phyloP scores from a whole-genome alignment of 176 grass and related monocot species.

The Musa beccarii region DNA sequence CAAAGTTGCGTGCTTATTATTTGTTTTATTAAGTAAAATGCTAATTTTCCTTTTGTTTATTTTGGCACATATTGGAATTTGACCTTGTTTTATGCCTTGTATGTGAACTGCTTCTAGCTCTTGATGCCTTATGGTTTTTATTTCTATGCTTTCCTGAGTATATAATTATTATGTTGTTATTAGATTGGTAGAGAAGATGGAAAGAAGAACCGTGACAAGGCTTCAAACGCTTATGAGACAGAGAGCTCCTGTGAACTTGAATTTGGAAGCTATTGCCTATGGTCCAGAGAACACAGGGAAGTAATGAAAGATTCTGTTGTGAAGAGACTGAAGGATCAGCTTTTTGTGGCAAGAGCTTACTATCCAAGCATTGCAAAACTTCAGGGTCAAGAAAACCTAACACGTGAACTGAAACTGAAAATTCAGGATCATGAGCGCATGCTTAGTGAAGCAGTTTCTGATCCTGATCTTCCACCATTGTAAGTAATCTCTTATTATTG shows the following conservation, averaged over 20 bases:
- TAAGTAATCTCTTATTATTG: constrained; percentile 29
- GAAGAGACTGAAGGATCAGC: constrained; percentile 71
- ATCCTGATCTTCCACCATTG: constrained; percentile 48
- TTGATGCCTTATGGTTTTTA: not conserved
- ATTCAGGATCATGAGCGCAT: constrained; percentile 76
- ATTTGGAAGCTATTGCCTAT: constrained; percentile 75
- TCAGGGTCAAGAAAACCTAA: constrained; percentile 39
- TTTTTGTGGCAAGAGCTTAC: constrained; percentile 74
- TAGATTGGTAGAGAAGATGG: constrained; percentile 28
- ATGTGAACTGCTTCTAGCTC: not conserved
- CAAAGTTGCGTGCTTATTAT: not conserved
- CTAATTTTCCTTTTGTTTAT: not conserved
- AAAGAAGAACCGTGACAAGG: constrained; percentile 24
- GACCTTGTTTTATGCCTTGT: not conserved
- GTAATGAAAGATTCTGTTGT: constrained; percentile 55
- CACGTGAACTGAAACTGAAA: constrained; percentile 51
- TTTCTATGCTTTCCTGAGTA: not conserved
- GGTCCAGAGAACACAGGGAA: constrained; percentile 53
- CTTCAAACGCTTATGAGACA: constrained; percentile 37
- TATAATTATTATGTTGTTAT: constrained; percentile 11
- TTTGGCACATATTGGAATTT: not conserved
- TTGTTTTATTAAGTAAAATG: not conserved
- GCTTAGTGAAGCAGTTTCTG: constrained; percentile 52
- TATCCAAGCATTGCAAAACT: constrained; percentile 68
- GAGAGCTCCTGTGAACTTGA: constrained; percentile 41